Evolutionary conservation across 2,329 filamentous ascomycete genomes (phyloP), one percentile per base, ranked within the genome.

Genomic region (Ambrosiella xylebori): DNA sequence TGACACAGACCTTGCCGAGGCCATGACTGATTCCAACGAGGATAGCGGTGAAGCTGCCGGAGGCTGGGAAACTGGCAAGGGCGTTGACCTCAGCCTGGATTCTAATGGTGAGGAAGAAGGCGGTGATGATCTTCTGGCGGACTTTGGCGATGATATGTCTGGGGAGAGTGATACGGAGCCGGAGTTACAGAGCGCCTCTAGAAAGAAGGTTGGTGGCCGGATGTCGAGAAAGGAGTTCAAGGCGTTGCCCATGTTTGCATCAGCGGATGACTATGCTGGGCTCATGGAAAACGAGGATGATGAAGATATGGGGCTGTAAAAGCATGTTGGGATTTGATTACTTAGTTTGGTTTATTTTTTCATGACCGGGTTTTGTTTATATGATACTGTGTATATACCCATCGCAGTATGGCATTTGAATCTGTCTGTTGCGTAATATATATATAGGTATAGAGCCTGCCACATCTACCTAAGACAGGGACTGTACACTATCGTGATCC

Each of bases 231-330:
- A 84, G 77, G 88, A 88, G 73, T 76, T 97, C 69, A 95, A 89
- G 78, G 81, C 82, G 63, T 74, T 98, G 64, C 93, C 93, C 6
- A 94, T 82, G 40, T 98, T 98, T 73, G 93, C 94, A 17, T 94
- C 88, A 38, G 85, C 79, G 38, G 93, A 97, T 57, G 93, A 97
- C 68, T 98, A 97, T 70, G 91, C 89, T 13, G 86, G 85, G 65
- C 77, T 95, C 72, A 71, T 95, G 68, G 86, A 76, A 3, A 78
- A 81, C 62, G 87, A 93, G 56, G 81, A 82, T 62, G 82, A 82
- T 15, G 71, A 71, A 55, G 59, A 61, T 47, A 35, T 61, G 35
- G 59, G 59, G 4, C 17, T 58, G 27, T 61, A 53, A 57, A 57
- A 49, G 47, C 12, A 3, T 54, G 53, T 51, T 52, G 38, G 41